Evolutionary conservation across 2,329 filamentous ascomycete genomes (phyloP).

Genomic region (Huntiella bhutanensis): DNA sequence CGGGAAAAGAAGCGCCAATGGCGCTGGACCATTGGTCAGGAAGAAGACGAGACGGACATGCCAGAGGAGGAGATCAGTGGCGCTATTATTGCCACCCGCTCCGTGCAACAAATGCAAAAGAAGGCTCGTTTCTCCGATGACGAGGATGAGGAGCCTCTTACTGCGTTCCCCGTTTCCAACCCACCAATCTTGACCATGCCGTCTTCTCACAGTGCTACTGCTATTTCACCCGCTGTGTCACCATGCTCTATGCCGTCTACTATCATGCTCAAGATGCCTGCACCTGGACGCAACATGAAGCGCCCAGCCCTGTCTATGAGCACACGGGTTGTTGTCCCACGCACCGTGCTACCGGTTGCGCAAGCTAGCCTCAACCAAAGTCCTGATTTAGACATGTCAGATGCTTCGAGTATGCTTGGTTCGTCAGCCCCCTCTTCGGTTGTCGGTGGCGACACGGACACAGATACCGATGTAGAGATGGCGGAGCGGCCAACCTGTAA

Average conservation of each 20-base stretch:
- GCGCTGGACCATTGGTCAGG: conserved; percentile 46
- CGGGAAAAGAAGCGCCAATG: conserved; percentile 43
- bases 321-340: background rate
- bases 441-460: conserved; percentile 11
- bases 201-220: background rate
- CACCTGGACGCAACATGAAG: background rate
- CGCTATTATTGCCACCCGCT: conserved; percentile 23
- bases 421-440: background rate
- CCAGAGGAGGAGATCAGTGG: conserved; percentile 23
- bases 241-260: background rate
- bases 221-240: background rate
- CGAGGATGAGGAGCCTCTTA: background rate
- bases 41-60: conserved; percentile 17
- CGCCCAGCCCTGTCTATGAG: background rate
- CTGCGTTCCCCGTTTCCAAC: background rate
- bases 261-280: conserved; percentile 1
- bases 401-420: conserved; percentile 6
- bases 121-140: conserved; percentile 7
- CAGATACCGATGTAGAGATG: conserved; percentile 2
- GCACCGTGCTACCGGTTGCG: conserved; percentile 1
- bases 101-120: conserved; percentile 15
- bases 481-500: too few species aligned
- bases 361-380: background rate
- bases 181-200: background rate
- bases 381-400: conserved; percentile 6